Conservation (phyloP, 495 filamentous ascomycete species). For the Glarea lozoyensis region DNA sequence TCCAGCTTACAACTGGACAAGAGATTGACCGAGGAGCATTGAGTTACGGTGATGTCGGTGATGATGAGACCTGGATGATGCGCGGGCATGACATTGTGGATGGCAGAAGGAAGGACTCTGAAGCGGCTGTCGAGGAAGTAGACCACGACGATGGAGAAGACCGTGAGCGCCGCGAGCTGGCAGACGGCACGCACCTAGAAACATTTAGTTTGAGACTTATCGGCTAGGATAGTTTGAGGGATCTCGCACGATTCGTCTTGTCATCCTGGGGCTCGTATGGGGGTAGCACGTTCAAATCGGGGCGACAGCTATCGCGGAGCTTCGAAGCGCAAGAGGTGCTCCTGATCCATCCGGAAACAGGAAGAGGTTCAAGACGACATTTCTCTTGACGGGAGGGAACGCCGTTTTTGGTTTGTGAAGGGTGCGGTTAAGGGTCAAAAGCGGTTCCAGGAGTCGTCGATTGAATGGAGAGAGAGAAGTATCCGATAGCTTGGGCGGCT, state of each 20-base stretch:
- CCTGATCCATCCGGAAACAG: not conserved
- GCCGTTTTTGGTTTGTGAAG: not conserved
- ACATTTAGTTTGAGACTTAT: not conserved
- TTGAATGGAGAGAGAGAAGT: not conserved
- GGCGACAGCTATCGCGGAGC: not conserved
- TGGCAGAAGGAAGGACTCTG: slow-evolving; percentile 69
- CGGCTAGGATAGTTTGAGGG: not conserved
- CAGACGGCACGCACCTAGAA: slow-evolving; percentile 71
- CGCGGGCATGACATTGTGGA: slow-evolving; percentile 74
- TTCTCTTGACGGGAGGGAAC: not conserved
- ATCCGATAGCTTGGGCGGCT: not conserved
- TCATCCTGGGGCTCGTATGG: slow-evolving; percentile 24
- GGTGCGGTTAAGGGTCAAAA: not conserved
- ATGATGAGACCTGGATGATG: slow-evolving; percentile 76
- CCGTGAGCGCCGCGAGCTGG: slow-evolving; percentile 53
- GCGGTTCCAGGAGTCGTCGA: too few relatives aligned
- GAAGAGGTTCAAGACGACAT: slow-evolving; percentile 1
- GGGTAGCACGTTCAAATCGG: not conserved
- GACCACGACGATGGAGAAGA: slow-evolving; percentile 52
- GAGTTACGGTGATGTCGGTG: slow-evolving; percentile 79
- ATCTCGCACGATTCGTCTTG: slow-evolving; percentile 32
- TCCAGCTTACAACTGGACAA: slow-evolving; percentile 76
- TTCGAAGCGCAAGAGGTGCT: not conserved
- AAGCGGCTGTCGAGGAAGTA: slow-evolving; percentile 75
- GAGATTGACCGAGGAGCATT: slow-evolving; percentile 65